Base-by-base conservation (phyloP, 495 filamentous ascomycete species). In the Neurospora sp. region DNA sequence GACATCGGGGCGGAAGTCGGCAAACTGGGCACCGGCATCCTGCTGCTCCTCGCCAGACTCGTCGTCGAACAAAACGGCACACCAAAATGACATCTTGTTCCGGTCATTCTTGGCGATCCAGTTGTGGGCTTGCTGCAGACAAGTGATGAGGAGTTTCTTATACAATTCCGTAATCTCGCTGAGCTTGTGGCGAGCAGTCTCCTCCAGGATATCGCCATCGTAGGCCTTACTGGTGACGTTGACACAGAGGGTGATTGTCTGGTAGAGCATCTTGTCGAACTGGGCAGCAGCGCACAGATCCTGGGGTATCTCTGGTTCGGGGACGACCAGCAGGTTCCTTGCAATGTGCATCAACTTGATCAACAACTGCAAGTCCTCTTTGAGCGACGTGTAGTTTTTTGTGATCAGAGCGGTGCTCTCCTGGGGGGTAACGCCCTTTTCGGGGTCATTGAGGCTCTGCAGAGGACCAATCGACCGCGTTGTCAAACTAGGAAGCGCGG, bases 31-130 rank as follows among this genome's bases (percentile, higher is more conserved):
- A 7, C 78, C 79, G 20, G 74, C 77, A 27, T 85, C 87, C 41
- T 84, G 85, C 73, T 86, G 84, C 53, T 82, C 87, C 9, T 79
- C 68, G 9, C 69, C 69, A 9, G 76, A 74, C 8, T 80, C 78
- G 78, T 90, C 88, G 39, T 92, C 91, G 77, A 94, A 95, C 1
- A 98, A 84, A 77, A 87, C 83, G 44, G 93, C 91, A 48, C 93
- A 85, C 94, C 94, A 98, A 38, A 98, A 90, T 3, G 92, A 86
- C 84, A 97, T 91, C 83, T 98, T 97, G 70, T 93, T 91, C 40
- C 92, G 87, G 80, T 98, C 94, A 71, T 98, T 97, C 75, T 93
- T 91, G 82, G 93, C 92, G 38, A 94, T 92, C 81, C 95, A 91
- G 76, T 98, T 98, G 78, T 97, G 94, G 38, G 94, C 88, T 78